These are phyloP conservation scores for Aspergillus wentii DNA, from an alignment of 495 filamentous ascomycete genomes.

Conservation along the genomic window DNA sequence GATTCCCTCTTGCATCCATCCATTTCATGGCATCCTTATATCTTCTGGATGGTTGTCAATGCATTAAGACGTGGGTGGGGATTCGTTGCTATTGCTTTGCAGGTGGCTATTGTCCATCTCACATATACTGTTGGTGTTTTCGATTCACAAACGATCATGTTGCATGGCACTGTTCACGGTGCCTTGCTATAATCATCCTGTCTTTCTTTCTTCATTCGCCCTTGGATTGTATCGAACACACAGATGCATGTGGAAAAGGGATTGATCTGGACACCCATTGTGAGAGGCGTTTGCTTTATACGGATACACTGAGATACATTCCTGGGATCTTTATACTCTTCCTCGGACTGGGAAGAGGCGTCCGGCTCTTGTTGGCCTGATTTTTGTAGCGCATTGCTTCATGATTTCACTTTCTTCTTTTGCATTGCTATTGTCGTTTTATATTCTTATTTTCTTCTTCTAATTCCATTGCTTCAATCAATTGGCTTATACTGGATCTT, in stretches of 20 bases:
- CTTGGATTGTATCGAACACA: background rate
- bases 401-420: background rate
- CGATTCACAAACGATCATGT: too few species aligned
- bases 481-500: slow-evolving; percentile 5
- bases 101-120: too few species aligned
- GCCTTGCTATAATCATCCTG: background rate
- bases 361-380: slow-evolving; percentile 10
- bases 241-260: slow-evolving; percentile 1
- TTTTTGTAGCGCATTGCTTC: slow-evolving; percentile 10
- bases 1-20: slow-evolving; percentile 5
- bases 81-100: too few species aligned
- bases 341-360: slow-evolving; percentile 8
- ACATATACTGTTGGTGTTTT: slow-evolving; percentile 1
- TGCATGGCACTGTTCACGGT: background rate
- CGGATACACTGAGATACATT: slow-evolving; percentile 10
- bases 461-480: slow-evolving; percentile 4
- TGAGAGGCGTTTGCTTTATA: slow-evolving; percentile 12
- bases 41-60: slow-evolving; percentile 4
- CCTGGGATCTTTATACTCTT: slow-evolving; percentile 11
- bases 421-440: background rate
- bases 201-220: background rate
- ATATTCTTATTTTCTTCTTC: slow-evolving; percentile 4
- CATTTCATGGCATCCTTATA: slow-evolving; percentile 3
- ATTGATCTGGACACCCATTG: slow-evolving; percentile 11
- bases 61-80: slow-evolving; percentile 4